These are phyloP conservation scores for Coemansia sp. DNA, from an alignment of 192 early-diverging fungal genomes.

Conservation along the genomic window DNA sequence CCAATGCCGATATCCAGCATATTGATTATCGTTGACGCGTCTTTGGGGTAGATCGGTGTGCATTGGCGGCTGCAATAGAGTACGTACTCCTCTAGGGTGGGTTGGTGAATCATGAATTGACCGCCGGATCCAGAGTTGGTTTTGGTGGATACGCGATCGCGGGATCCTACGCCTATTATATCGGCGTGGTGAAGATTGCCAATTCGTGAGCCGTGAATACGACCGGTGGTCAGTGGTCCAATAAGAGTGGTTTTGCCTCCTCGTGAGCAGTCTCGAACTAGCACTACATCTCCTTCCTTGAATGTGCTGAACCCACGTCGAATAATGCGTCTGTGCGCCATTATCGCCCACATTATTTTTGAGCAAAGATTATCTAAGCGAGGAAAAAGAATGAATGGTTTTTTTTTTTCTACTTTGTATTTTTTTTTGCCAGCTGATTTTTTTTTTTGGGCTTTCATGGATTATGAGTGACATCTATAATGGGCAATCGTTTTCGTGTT, in stretches of 20 bases:
- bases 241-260: conserved; percentile 23
- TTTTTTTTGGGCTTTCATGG: neutral
- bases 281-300: conserved; percentile 35
- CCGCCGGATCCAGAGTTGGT: conserved; percentile 3
- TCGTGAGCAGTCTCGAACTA: conserved; percentile 23
- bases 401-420: too few relatives aligned
- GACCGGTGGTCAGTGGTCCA: conserved; percentile 10
- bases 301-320: conserved; percentile 5
- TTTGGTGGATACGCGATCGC: conserved; percentile 12
- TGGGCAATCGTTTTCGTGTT: neutral
- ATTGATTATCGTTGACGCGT: conserved; percentile 51
- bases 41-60: conserved; percentile 68
- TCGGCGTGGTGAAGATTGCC: conserved; percentile 19
- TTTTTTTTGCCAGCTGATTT: neutral
- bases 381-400: too few relatives aligned
- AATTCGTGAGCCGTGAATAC: conserved; percentile 6
- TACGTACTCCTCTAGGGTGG: conserved; percentile 37
- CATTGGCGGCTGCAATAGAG: conserved; percentile 20
- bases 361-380: neutral
- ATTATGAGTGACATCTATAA: neutral
- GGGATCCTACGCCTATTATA: conserved; percentile 29
- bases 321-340: neutral
- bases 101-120: conserved; percentile 34
- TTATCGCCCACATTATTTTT: neutral
- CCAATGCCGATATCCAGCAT: conserved; percentile 60